Evolutionary conservation across 345 rosid genomes (phyloP).

Genomic region (Firmiana major): DNA sequence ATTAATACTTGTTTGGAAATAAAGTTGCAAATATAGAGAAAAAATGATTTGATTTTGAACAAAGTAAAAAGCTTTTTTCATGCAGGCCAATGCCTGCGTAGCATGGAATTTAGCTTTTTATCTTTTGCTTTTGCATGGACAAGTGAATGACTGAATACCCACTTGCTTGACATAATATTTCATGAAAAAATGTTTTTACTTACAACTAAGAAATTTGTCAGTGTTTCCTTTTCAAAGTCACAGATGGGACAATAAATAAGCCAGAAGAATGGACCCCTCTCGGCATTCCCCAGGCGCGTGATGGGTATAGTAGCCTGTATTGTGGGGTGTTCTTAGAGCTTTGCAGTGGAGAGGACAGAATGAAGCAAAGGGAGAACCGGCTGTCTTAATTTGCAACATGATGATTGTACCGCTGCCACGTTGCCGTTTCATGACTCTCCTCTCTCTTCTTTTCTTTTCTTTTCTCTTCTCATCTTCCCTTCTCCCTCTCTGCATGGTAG

Average conservation of each 20-base stretch:
- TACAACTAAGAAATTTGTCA: conserved; percentile 7
- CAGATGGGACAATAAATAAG: conserved; percentile 19
- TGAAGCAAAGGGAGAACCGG: conserved; percentile 1
- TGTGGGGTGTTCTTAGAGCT: no score
- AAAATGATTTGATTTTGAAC: not conserved
- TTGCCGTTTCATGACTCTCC: not conserved
- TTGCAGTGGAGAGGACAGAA: conserved; percentile 1
- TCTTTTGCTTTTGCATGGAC: conserved; percentile 11
- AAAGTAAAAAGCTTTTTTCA: conserved; percentile 4
- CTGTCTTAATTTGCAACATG: not conserved
- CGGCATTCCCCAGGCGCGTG: not conserved
- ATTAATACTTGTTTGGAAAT: no score
- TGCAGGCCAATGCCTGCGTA: conserved; percentile 2
- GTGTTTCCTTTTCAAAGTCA: conserved; percentile 23
- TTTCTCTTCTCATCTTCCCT: not conserved
- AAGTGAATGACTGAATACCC: conserved; percentile 8
- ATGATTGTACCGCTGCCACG: conserved; percentile 14
- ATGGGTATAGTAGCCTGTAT: not conserved
- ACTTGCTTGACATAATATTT: not conserved
- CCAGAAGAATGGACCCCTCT: conserved; percentile 5
- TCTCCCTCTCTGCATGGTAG: conserved; percentile 22
- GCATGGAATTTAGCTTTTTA: conserved; percentile 9
- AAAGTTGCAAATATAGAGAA: not conserved
- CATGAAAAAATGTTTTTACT: not conserved
- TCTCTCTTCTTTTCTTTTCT: not conserved